These are phyloP conservation scores for Postia placenta DNA, from an alignment of 768 basidiomycete species.

Conservation along the genomic window DNA sequence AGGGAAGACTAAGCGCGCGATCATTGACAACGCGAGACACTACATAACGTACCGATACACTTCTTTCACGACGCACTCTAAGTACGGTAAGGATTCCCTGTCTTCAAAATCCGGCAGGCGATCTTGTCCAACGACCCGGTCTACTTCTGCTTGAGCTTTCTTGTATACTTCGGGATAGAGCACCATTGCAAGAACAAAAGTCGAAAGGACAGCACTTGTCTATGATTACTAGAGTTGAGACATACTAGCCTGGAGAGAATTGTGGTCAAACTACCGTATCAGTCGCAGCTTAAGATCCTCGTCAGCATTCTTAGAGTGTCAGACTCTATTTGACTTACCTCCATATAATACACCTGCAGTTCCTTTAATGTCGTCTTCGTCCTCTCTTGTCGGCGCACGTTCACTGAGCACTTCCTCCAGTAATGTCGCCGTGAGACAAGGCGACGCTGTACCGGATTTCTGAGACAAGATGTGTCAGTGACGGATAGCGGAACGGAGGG, in stretches of 20 bases:
- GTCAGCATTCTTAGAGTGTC: conserved; percentile 13
- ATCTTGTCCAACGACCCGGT: conserved; percentile 33
- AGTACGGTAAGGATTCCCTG: conserved; percentile 33
- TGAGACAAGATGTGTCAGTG: conserved; percentile 17
- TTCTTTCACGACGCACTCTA: conserved; percentile 34
- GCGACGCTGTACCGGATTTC: conserved; percentile 11
- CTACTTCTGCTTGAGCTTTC: conserved; percentile 39
- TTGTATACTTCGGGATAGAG: conserved; percentile 32
- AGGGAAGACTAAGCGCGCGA: conserved; percentile 32
- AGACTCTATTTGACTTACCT: conserved; percentile 8
- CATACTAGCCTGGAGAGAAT: conserved; percentile 17
- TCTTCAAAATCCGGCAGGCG: conserved; percentile 36
- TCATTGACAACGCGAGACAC: conserved; percentile 21
- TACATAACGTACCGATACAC: conserved; percentile 21
- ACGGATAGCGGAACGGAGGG: conserved; percentile 12
- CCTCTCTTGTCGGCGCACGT: conserved; percentile 3
- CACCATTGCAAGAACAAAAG: conserved; percentile 35
- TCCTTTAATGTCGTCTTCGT: conserved; percentile 16
- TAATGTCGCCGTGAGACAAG: conserved; percentile 15
- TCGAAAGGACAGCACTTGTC: conserved; percentile 34
- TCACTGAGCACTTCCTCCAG: conserved; percentile 11
- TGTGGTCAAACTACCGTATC: conserved; percentile 9
- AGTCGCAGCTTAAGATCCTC: conserved; percentile 15
- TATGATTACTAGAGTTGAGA: conserved; percentile 10
- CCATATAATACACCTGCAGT: conserved; percentile 17